A percentile compares a stretch with the other conserved stretches of the same genome.
Conservation (phyloP, 2,329 filamentous ascomycete genomes). For the Corynespora cassiicola region DNA sequence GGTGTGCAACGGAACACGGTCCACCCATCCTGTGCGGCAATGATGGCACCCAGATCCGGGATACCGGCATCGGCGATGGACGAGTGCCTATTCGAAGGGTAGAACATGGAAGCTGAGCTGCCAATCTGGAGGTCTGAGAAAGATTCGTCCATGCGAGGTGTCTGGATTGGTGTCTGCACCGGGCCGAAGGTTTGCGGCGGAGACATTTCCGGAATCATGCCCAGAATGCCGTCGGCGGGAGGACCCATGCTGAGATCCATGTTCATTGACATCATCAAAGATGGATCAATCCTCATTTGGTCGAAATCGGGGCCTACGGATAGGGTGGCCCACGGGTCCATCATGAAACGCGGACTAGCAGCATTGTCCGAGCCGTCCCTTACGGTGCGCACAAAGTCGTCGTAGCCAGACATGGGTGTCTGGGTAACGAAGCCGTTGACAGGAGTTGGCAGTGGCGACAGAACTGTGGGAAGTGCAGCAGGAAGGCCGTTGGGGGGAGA, state of each 20-base stretch:
- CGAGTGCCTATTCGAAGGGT: constrained; percentile 46
- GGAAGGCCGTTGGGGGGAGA: constrained; percentile 42
- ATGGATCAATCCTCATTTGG: constrained; percentile 51
- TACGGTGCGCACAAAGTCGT: constrained; percentile 50
- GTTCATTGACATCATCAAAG: constrained; percentile 53
- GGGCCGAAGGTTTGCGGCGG: constrained; percentile 44
- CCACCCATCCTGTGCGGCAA: constrained; percentile 60
- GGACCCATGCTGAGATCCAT: constrained; percentile 53
- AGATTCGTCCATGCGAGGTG: constrained; percentile 53
- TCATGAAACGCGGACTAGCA: constrained; percentile 55
- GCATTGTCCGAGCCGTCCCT: constrained; percentile 50
- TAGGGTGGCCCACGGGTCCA: constrained; percentile 56
- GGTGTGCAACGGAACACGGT: constrained; percentile 60
- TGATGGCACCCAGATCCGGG: constrained; percentile 55
- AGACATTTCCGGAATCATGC: constrained; percentile 54
- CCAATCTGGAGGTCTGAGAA: constrained; percentile 56
- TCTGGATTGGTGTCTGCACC: constrained; percentile 55
- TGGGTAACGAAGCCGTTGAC: constrained; percentile 50
- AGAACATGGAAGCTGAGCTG: constrained; percentile 50
- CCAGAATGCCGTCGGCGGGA: constrained; percentile 49
- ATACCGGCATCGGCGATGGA: constrained; percentile 47
- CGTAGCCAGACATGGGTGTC: constrained; percentile 55
- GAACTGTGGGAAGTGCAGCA: constrained; percentile 30
- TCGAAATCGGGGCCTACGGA: constrained; percentile 54
- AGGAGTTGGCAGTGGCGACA: constrained; percentile 48